Conservation (phyloP, 129 eudicot species). For the Helianthus annuus region HanXRQr2.0-SUNRISE NC_035442.2:5128941-5129440, state of each 20-base stretch:
- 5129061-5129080: not conserved
- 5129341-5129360: too few species aligned
- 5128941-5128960: conserved; percentile 92
- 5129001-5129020: not conserved
- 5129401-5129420: too few species aligned
- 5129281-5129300: conserved; percentile 98
- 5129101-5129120: too few species aligned
- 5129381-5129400: too few species aligned
- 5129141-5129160: conserved; percentile 91
- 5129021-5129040: too few species aligned
- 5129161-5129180: not conserved
- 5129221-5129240: not conserved
- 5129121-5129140: conserved; percentile 86
- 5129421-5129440: conserved; percentile 60
- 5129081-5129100: too few species aligned
- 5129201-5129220: too few species aligned
- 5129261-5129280: conserved; percentile 32
- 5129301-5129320: too few species aligned
- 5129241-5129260: too few species aligned
- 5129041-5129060: not conserved
- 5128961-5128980: conserved; percentile 88
- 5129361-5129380: too few species aligned
- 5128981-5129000: conserved; percentile 77
- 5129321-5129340: too few species aligned
- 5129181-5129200: not conserved